Base-by-base conservation (phyloP, 1,284 basidiomycete genomes). In the Sanghuangporus sanghuang region DNA sequence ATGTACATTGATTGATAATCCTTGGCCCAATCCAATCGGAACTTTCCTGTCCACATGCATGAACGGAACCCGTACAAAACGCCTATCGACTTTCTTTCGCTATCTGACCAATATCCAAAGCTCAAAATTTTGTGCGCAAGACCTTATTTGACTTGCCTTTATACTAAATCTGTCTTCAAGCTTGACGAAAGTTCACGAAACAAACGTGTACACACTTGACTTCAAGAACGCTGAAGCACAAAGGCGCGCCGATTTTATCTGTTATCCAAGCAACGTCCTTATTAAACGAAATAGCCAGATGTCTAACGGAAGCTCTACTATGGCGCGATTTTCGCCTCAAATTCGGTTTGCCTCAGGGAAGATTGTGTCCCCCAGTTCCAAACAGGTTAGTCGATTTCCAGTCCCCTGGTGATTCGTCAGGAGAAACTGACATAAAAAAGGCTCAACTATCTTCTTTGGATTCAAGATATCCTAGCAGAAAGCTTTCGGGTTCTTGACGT, bases 301-400 rank as follows among this genome's bases (percentile, higher is more conserved):
- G 83, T 35, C 77, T 96, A 64, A 95, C 93, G 0, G 79, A 86
- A 66, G 90, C 91, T 0, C 77, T 96, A 16, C 79, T 96, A 21
- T 75, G 81, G 65, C 81, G 86, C 18, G 93, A 96, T 73, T 96
- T 94, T 70, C 73, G 77, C 0, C 72, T 96, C 48, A 75, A 78
- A 21, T 67, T 96, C 0, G 70, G 77, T 3, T 73, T 96, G 7
- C 87, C 91, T 0, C 73, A 79, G 0, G 83, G 93, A 73, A 77
- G 95, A 59, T 76, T 97, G 3, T 96, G 94, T 74, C 95, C 95
- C 21, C 90, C 94, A 0, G 93, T 96, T 8, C 89, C 89, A 0
- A 90, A 90, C 66, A 81, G 88, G 87, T 86, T 49, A 16, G 66
- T 54, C 14, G n/a, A 16, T 62, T 16, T 8, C 21, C n/a, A 12